These are phyloP conservation scores for Fragaria nilgerrensis DNA, from an alignment of 306 rosid genomes.

Conservation along the genomic window DNA sequence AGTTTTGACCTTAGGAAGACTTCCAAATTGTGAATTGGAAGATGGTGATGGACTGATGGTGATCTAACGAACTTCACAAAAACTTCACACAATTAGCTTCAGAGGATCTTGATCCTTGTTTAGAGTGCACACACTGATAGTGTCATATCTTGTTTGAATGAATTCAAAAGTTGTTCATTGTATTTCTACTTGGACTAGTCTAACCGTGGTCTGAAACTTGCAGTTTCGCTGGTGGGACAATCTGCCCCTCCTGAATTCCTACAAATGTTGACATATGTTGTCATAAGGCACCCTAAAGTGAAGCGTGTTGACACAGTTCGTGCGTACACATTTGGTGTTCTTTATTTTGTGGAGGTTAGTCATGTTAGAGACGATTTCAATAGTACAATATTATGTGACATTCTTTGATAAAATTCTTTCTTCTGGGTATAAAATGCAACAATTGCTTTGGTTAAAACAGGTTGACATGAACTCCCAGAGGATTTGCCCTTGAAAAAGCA, in stretches of 20 bases:
- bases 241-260: conserved; percentile 91
- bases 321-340: conserved; percentile 93
- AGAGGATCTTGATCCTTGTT: background rate
- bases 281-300: conserved; percentile 61
- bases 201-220: background rate
- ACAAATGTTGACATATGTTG: conserved; percentile 84
- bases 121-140: background rate
- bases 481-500: conserved; percentile 73
- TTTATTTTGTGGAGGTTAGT: conserved; percentile 93
- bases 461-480: conserved; percentile 91
- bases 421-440: background rate
- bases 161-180: background rate
- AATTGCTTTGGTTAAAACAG: conserved; percentile 37
- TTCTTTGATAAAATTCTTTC: background rate
- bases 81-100: background rate
- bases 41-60: background rate
- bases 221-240: conserved; percentile 88
- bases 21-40: background rate
- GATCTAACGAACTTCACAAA: background rate
- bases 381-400: background rate
- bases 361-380: background rate
- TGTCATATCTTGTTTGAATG: background rate
- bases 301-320: conserved; percentile 92
- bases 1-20: background rate
- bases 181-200: background rate